phyloP scores from a whole-genome alignment of 23 red algal genomes.

The Gracilaria vermiculophylla region DNA sequence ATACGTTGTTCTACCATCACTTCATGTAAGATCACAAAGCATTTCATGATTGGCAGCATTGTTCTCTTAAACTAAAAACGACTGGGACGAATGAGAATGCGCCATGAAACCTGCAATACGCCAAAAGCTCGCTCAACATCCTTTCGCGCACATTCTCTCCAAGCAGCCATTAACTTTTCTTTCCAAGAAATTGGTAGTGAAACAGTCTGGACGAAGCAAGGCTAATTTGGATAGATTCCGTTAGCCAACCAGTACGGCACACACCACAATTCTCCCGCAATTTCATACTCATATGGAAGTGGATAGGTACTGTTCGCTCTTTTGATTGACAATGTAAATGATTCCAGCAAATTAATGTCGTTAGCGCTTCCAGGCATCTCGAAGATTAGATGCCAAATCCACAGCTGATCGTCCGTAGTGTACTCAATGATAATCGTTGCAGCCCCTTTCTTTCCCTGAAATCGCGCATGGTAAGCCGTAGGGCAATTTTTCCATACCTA shows the following conservation, averaged over 20 bases:
- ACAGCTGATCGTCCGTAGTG: background rate
- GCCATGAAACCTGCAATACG: background rate
- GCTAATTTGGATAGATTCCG: slow-evolving; percentile 7
- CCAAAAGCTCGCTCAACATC: background rate
- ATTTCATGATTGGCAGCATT: background rate
- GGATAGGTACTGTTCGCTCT: background rate
- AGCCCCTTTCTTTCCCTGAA: background rate
- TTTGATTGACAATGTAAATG: background rate
- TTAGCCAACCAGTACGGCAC: background rate
- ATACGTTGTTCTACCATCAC: background rate
- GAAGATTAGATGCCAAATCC: slow-evolving; percentile 18
- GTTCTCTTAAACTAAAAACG: background rate
- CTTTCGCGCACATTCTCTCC: background rate
- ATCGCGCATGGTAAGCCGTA: background rate
- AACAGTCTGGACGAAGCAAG: background rate
- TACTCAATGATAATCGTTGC: background rate
- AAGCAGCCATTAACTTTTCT: background rate
- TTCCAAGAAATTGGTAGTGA: background rate
- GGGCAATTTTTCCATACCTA: slow-evolving; percentile 9
- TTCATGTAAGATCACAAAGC: background rate
- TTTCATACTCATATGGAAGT: background rate
- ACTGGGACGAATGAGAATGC: background rate
- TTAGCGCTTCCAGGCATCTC: background rate
- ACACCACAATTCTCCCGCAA: background rate
- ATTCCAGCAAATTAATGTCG: slow-evolving; percentile 16